Conservation (phyloP, 2,329 filamentous ascomycete genomes). For the Fusarium newnesense region DNA sequence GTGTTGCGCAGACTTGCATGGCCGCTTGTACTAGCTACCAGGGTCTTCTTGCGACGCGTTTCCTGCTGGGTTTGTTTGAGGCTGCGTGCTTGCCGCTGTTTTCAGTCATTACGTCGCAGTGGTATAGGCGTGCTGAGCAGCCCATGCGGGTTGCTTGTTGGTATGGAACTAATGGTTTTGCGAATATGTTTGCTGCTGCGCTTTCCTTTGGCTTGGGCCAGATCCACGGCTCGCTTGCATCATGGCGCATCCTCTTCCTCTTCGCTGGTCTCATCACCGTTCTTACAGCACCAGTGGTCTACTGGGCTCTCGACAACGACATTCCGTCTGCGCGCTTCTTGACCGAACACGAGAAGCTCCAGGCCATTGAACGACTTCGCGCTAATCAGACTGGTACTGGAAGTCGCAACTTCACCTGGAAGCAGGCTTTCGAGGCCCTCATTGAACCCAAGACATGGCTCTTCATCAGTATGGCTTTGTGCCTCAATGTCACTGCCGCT, state of each 20-base stretch:
- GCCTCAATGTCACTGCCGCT: conserved; percentile 71
- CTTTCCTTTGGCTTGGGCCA: conserved; percentile 68
- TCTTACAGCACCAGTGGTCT: conserved; percentile 65
- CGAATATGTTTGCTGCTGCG: conserved; percentile 66
- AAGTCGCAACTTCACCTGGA: conserved; percentile 74
- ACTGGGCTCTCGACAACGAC: conserved; percentile 69
- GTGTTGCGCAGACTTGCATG: conserved; percentile 56
- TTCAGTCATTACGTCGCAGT: conserved; percentile 59
- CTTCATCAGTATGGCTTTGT: conserved; percentile 68
- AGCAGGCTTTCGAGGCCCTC: conserved; percentile 67
- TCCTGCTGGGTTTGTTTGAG: conserved; percentile 61
- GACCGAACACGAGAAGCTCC: conserved; percentile 71
- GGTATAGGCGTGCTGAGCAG: conserved; percentile 65
- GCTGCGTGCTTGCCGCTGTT: conserved; percentile 63
- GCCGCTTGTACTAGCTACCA: conserved; percentile 60
- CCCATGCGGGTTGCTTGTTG: conserved; percentile 72
- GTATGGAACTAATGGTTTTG: conserved; percentile 71
- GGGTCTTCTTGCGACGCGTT: conserved; percentile 59
- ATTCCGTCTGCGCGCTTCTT: conserved; percentile 66
- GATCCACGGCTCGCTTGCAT: conserved; percentile 51
- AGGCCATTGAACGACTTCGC: conserved; percentile 77
- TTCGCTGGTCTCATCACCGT: conserved; percentile 71
- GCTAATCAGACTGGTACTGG: conserved; percentile 81
- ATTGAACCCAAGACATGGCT: conserved; percentile 65
- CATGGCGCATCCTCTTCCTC: conserved; percentile 66